These are phyloP conservation scores for Erysimum cheiranthoides DNA, from an alignment of 345 rosid genomes.

Conservation along the genomic window DNA sequence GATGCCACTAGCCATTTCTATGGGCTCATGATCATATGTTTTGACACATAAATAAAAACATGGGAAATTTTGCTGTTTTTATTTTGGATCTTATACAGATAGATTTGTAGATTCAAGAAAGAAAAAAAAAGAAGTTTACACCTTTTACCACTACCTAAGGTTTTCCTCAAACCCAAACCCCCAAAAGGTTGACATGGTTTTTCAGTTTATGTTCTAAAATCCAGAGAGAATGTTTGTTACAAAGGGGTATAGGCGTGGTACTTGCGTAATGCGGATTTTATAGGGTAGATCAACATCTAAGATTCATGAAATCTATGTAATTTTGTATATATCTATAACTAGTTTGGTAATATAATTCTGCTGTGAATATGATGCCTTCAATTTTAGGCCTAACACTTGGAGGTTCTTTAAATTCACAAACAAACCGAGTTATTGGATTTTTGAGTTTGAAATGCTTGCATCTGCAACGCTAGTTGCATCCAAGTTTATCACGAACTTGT, in stretches of 20 bases:
- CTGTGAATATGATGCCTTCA: background rate
- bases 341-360: constrained; percentile 30
- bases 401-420: background rate
- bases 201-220: background rate
- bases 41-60: constrained; percentile 20
- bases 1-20: constrained; percentile 51
- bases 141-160: constrained; percentile 16
- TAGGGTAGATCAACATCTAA: constrained; percentile 36
- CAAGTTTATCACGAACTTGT: no score
- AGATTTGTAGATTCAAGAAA: constrained; percentile 43
- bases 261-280: constrained; percentile 17
- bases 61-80: constrained; percentile 16
- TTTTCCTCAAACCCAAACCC: constrained; percentile 24
- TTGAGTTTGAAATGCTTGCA: constrained; percentile 12
- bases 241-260: constrained; percentile 4
- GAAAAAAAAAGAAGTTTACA: constrained; percentile 9
- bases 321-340: constrained; percentile 27
- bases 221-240: constrained; percentile 29
- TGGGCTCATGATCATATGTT: constrained; percentile 42
- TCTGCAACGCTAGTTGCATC: background rate
- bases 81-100: constrained; percentile 38
- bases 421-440: constrained; percentile 11
- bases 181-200: background rate
- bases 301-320: constrained; percentile 19
- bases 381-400: constrained; percentile 25